A percentile compares a stretch with the other conserved stretches of the same genome.
These are phyloP conservation scores for Yarrowia divulgata DNA, from an alignment of 805 yeast species.

Conservation along the genomic window DNA sequence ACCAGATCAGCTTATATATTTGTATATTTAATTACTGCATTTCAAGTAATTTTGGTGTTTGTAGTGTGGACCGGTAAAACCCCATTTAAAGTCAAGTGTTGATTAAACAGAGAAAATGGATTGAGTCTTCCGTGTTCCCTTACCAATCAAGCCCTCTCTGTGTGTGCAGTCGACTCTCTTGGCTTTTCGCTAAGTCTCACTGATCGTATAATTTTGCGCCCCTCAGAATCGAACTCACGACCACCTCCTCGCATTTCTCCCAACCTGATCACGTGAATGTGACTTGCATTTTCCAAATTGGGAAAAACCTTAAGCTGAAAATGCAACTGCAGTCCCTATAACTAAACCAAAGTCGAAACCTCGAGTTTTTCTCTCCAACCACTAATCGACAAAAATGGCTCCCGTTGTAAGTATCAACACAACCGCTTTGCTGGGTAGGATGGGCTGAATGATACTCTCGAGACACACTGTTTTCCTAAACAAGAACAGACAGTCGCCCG, in stretches of 20 bases:
- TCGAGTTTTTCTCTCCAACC: conserved; percentile 16
- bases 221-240: background rate
- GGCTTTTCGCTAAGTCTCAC: too few relatives aligned
- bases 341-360: background rate
- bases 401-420: conserved; percentile 38
- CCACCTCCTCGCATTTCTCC: background rate
- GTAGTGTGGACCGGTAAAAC: too few relatives aligned
- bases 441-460: conserved; percentile 22
- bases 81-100: too few relatives aligned
- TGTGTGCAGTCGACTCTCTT: too few relatives aligned
- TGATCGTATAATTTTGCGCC: too few relatives aligned
- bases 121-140: too few relatives aligned
- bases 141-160: too few relatives aligned
- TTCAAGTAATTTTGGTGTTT: background rate
- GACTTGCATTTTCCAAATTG: conserved; percentile 12
- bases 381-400: conserved; percentile 34
- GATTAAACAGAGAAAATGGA: too few relatives aligned
- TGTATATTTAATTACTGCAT: conserved; percentile 11
- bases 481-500: conserved; percentile 2
- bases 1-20: background rate
- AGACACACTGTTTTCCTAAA: background rate
- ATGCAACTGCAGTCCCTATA: too few relatives aligned
- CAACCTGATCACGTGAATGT: conserved; percentile 4
- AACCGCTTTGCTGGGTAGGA: conserved; percentile 40
- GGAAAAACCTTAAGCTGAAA: background rate